phyloP scores from a whole-genome alignment of 2,329 filamentous ascomycete species.

The Trichoderma brevicompactum region DNA sequence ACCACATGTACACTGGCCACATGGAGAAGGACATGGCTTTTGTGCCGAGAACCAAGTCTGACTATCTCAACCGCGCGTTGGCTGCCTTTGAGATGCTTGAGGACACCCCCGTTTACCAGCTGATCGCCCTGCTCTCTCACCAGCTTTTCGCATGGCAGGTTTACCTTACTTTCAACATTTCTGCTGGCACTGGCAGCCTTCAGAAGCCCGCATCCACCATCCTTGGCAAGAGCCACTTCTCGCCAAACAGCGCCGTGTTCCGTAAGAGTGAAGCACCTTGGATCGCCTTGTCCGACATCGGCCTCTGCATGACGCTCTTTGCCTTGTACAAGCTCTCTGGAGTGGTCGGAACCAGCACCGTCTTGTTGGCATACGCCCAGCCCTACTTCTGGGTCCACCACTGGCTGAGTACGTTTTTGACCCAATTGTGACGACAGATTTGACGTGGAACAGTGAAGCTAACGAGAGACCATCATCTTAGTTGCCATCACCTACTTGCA shows the following conservation, averaged over 20 bases:
- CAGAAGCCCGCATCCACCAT: slow-evolving; percentile 31
- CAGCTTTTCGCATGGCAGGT: slow-evolving; percentile 67
- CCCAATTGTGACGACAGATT: not conserved
- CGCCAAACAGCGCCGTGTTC: slow-evolving; percentile 65
- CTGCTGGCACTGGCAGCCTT: slow-evolving; percentile 13
- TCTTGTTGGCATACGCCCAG: slow-evolving; percentile 63
- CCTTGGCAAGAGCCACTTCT: slow-evolving; percentile 59
- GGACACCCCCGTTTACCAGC: slow-evolving; percentile 63
- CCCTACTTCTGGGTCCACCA: slow-evolving; percentile 74
- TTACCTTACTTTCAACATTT: slow-evolving; percentile 66
- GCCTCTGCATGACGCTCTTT: slow-evolving; percentile 56
- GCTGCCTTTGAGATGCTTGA: slow-evolving; percentile 60
- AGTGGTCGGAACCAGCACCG: slow-evolving; percentile 48
- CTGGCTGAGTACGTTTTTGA: slow-evolving; percentile 60
- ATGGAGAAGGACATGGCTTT: slow-evolving; percentile 55
- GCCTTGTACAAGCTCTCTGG: slow-evolving; percentile 61
- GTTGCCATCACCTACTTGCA: slow-evolving; percentile 78
- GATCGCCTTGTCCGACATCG: slow-evolving; percentile 64
- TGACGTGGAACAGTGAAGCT: not conserved
- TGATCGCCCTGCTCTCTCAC: slow-evolving; percentile 61
- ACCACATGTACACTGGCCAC: slow-evolving; percentile 71
- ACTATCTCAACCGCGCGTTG: slow-evolving; percentile 12
- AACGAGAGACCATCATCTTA: slow-evolving; percentile 35
- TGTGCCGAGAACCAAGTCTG: slow-evolving; percentile 13
- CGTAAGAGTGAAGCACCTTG: slow-evolving; percentile 59